Percentiles rank a stretch among this genome's conserved stretches.
Evolutionary conservation across 2,329 filamentous ascomycete species (phyloP).

Genomic region (Ampelomyces quisqualis): DNA sequence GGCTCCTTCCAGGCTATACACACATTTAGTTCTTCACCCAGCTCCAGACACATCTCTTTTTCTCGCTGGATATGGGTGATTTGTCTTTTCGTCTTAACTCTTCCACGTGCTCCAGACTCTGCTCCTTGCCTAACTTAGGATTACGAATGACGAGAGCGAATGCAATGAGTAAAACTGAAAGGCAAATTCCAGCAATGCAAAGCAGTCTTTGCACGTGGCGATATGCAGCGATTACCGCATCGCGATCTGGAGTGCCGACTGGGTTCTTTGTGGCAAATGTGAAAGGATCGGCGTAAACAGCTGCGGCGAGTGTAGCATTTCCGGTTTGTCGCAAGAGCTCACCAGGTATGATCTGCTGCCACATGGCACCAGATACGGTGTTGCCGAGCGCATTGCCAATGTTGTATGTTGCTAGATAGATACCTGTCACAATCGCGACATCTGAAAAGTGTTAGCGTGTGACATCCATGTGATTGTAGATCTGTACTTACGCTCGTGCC

Average conservation of each 20-base stretch:
- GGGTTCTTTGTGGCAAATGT: constrained; percentile 41
- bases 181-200: constrained; percentile 54
- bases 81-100: too few relatives aligned
- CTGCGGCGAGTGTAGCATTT: constrained; percentile 46
- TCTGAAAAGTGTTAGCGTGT: constrained; percentile 30
- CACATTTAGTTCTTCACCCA: too few relatives aligned
- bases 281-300: constrained; percentile 49
- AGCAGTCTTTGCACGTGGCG: constrained; percentile 50
- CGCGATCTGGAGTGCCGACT: constrained; percentile 48
- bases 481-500: constrained; percentile 45
- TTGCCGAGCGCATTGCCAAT: constrained; percentile 63
- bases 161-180: constrained; percentile 50
- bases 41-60: too few relatives aligned
- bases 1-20: too few relatives aligned
- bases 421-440: constrained; percentile 63
- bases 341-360: constrained; percentile 55
- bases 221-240: constrained; percentile 49
- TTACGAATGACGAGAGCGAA: constrained; percentile 52
- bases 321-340: constrained; percentile 46
- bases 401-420: constrained; percentile 65
- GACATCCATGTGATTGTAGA: not conserved
- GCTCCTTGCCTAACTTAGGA: constrained; percentile 49
- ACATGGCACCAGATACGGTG: constrained; percentile 62
- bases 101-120: constrained; percentile 50
- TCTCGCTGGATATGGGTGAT: too few relatives aligned